These are phyloP conservation scores for Leishmania gerbilli DNA, from an alignment of 208 protist species.

Conservation along the genomic window DNA sequence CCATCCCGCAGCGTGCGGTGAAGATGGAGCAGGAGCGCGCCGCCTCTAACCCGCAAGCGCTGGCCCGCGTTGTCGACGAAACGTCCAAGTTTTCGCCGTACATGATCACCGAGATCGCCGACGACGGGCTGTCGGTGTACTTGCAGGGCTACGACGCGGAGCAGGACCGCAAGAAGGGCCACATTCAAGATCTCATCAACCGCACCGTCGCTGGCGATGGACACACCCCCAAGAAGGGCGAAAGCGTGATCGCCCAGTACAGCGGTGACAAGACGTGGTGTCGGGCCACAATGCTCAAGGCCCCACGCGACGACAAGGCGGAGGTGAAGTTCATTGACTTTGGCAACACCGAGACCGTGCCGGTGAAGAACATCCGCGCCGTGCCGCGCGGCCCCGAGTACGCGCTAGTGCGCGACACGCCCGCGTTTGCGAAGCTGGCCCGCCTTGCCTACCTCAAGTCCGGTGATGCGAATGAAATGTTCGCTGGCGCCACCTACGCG, in stretches of 20 bases:
- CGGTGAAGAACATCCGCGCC: slow-evolving; percentile 52
- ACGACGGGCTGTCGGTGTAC: slow-evolving; percentile 80
- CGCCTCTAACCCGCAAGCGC: slow-evolving; percentile 31
- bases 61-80: slow-evolving; percentile 49
- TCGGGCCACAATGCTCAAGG: slow-evolving; percentile 66
- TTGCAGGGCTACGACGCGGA: slow-evolving; percentile 56
- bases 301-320: slow-evolving; percentile 36
- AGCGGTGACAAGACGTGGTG: slow-evolving; percentile 80
- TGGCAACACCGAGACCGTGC: slow-evolving; percentile 73
- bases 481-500: slow-evolving; percentile 48
- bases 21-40: slow-evolving; percentile 69
- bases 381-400: slow-evolving; percentile 78
- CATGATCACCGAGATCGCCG: slow-evolving; percentile 67
- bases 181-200: slow-evolving; percentile 67
- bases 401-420: slow-evolving; percentile 64
- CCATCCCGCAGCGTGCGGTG: slow-evolving; percentile 60
- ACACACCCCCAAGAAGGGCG: slow-evolving; percentile 56
- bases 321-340: slow-evolving; percentile 90
- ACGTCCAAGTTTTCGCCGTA: slow-evolving; percentile 47
- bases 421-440: slow-evolving; percentile 60
- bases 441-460: slow-evolving; percentile 78
- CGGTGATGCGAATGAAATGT: slow-evolving; percentile 39
- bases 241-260: slow-evolving; percentile 80
- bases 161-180: slow-evolving; percentile 36
- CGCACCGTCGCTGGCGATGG: slow-evolving; percentile 35